Evolutionary conservation across 176 grass and related monocot genomes (phyloP).

Genomic region (Oryza rufipogon): DNA sequence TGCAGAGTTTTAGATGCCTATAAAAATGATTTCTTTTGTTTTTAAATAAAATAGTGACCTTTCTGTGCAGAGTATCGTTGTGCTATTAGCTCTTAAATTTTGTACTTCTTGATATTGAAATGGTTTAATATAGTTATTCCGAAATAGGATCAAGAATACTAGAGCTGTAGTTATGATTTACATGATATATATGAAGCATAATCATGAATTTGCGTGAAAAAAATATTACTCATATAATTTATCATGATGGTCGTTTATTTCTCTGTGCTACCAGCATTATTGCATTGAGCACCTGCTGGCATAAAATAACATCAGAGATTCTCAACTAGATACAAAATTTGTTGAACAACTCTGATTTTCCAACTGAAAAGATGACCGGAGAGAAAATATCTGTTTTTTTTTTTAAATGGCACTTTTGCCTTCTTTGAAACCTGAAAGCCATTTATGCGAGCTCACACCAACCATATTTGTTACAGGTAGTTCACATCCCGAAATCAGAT

Average conservation of each 20-base stretch:
- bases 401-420: background rate
- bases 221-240: background rate
- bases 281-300: background rate
- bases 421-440: constrained; percentile 29
- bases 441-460: constrained; percentile 24
- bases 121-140: background rate
- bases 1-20: background rate
- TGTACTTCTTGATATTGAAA: constrained; percentile 3
- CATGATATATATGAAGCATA: constrained; percentile 15
- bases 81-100: background rate
- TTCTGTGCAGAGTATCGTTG: background rate
- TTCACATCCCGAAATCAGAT: constrained; percentile 94
- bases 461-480: constrained; percentile 57
- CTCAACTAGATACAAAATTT: constrained; percentile 16
- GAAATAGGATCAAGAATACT: background rate
- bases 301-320: background rate
- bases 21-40: background rate
- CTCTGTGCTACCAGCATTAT: background rate
- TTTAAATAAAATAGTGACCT: background rate
- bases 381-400: background rate
- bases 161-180: background rate
- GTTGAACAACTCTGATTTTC: background rate
- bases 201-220: background rate
- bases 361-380: background rate
- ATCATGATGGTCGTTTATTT: background rate